Conservation (phyloP, 192 early-diverging fungal species). For the Glomus cerebriforme region DNA sequence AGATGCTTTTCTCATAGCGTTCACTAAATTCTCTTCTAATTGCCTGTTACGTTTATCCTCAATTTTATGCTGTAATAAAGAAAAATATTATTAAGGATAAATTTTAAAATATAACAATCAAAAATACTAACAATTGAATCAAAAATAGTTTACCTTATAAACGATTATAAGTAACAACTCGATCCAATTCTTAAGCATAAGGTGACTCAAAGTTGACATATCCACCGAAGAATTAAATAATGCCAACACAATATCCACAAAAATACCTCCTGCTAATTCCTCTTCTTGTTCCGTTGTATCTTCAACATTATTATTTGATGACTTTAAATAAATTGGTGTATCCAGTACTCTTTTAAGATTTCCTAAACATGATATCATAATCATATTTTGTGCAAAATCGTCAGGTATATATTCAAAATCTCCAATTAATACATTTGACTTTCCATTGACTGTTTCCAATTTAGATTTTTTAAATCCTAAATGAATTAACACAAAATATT, state of each 20-base stretch:
- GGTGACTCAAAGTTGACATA: slow-evolving; percentile 45
- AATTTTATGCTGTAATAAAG: slow-evolving; percentile 42
- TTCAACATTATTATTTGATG: neutral
- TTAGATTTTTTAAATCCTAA: slow-evolving; percentile 56
- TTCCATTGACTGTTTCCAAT: slow-evolving; percentile 36
- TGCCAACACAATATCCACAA: slow-evolving; percentile 57
- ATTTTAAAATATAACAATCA: neutral
- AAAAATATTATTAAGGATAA: slow-evolving; percentile 1
- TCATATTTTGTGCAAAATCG: slow-evolving; percentile 38
- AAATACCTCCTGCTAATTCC: slow-evolving; percentile 46
- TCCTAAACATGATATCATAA: slow-evolving; percentile 39
- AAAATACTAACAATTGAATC: neutral
- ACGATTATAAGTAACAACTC: slow-evolving; percentile 58
- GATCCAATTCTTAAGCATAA: slow-evolving; percentile 55
- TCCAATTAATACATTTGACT: slow-evolving; percentile 44
- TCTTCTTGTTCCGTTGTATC: slow-evolving; percentile 23
- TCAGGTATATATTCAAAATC: slow-evolving; percentile 43
- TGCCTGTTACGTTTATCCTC: slow-evolving; percentile 34
- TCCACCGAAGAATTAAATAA: slow-evolving; percentile 54
- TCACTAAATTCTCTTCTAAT: slow-evolving; percentile 39
- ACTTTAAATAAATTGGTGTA: slow-evolving; percentile 37
- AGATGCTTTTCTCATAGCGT: slow-evolving; percentile 44
- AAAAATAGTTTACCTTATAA: slow-evolving; percentile 50
- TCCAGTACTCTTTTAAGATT: slow-evolving; percentile 49
- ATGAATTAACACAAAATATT: slow-evolving; percentile 48